Evolutionary conservation across 257 asterid genomes (phyloP).

Genomic region (Plantago elongata): DNA sequence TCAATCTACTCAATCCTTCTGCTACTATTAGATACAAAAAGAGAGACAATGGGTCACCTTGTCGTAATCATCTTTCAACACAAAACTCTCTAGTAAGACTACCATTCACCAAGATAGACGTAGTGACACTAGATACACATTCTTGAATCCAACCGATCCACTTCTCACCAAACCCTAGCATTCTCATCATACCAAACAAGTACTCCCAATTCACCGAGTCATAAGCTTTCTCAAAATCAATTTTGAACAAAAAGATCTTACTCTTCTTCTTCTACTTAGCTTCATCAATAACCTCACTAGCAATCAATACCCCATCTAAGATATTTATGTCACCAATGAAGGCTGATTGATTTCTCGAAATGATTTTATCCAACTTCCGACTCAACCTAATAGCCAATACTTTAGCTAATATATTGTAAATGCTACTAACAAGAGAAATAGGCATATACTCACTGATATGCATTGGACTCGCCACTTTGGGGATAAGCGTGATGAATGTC

Average conservation of each 20-base stretch:
- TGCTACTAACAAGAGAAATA: too few relatives aligned
- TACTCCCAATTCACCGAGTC: not conserved
- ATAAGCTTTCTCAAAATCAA: not conserved
- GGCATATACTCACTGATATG: too few relatives aligned
- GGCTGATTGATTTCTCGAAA: too few relatives aligned
- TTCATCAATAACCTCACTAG: not conserved
- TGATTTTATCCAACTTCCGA: too few relatives aligned
- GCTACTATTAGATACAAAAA: not conserved
- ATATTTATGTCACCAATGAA: not conserved
- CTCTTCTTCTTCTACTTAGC: not conserved
- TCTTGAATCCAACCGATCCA: too few relatives aligned
- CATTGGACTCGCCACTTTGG: not conserved
- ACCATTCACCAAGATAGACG: not conserved
- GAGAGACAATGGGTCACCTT: not conserved
- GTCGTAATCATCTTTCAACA: not conserved
- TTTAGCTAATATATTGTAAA: not conserved
- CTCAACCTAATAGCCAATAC: too few relatives aligned
- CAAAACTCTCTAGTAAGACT: not conserved
- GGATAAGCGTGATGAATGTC: not conserved
- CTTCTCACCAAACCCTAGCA: too few relatives aligned
- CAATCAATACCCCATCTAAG: not conserved
- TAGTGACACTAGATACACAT: not conserved
- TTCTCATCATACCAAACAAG: too few relatives aligned
- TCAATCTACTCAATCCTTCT: not conserved
- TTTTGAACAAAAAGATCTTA: not conserved